A percentile compares a stretch with the other conserved stretches of the same genome.
These are phyloP conservation scores for Gentiana macrophylla DNA, from an alignment of 257 asterid species.

Conservation along the genomic window DNA sequence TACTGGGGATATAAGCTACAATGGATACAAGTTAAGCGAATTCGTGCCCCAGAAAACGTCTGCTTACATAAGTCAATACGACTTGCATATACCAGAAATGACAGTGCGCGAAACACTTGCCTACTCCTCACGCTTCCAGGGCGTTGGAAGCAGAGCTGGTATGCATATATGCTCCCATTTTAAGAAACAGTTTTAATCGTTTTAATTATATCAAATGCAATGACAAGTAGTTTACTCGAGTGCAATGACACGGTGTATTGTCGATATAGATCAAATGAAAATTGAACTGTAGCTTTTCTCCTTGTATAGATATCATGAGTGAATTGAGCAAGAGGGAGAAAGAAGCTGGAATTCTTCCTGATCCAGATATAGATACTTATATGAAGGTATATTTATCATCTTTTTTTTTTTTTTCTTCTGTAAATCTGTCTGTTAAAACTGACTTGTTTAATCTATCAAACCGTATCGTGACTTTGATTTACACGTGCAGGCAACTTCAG, in stretches of 20 bases:
- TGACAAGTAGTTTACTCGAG: too few species aligned
- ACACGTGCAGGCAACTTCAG: conserved; percentile 10
- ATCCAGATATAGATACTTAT: conserved; percentile 54
- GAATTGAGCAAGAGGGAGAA: conserved; percentile 56
- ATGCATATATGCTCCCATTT: conserved; percentile 5
- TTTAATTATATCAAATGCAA: too few species aligned
- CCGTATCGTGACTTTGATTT: not conserved
- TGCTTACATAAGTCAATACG: conserved; percentile 61
- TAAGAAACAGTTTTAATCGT: too few species aligned
- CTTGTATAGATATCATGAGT: conserved; percentile 33
- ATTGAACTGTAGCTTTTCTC: not conserved
- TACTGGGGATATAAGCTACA: conserved; percentile 45
- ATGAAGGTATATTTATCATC: conserved; percentile 46
- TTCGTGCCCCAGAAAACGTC: conserved; percentile 65
- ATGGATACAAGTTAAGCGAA: conserved; percentile 48
- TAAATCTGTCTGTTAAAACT: too few species aligned
- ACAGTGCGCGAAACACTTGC: conserved; percentile 59
- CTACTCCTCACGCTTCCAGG: conserved; percentile 56
- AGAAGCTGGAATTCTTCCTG: conserved; percentile 53
- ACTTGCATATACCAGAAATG: conserved; percentile 61
- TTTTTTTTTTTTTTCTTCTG: not conserved
- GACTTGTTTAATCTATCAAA: not conserved
- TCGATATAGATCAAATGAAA: too few species aligned
- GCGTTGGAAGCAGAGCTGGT: conserved; percentile 63
- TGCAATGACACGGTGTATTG: too few species aligned